Conservation (phyloP, 2,329 filamentous ascomycete species). For the Penicillium sp. region DNA sequence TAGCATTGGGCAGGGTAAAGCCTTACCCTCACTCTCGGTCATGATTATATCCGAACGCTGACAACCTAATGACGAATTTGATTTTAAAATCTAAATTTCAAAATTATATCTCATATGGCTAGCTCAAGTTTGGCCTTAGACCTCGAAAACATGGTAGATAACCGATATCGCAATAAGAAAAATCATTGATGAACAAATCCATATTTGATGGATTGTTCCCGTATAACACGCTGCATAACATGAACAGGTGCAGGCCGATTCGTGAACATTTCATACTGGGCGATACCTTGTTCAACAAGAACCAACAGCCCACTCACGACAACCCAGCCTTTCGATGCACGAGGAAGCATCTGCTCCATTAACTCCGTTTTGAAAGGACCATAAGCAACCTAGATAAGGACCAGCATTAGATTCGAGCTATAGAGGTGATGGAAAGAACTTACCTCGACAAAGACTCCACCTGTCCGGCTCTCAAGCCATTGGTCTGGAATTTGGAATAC, state of each 20-base stretch:
- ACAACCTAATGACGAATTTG: background rate
- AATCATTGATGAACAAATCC: constrained; percentile 9
- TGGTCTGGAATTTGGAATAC: constrained; percentile 14
- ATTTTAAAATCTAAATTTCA: background rate
- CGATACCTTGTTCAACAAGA: constrained; percentile 24
- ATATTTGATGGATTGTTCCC: constrained; percentile 12
- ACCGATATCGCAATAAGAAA: background rate
- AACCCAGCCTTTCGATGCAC: constrained; percentile 19
- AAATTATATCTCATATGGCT: no score
- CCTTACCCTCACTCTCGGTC: background rate
- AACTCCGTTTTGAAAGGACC: constrained; percentile 14
- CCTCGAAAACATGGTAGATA: background rate
- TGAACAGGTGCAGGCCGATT: constrained; percentile 22
- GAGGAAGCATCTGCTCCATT: constrained; percentile 13
- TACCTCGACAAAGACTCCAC: constrained; percentile 27
- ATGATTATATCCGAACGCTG: background rate
- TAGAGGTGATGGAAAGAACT: background rate
- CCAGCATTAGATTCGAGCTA: background rate
- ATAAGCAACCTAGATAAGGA: constrained; percentile 14
- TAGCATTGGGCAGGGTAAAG: background rate
- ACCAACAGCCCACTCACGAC: constrained; percentile 23
- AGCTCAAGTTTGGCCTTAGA: background rate
- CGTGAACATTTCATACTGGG: constrained; percentile 27
- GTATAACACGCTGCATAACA: constrained; percentile 21
- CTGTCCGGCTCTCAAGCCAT: constrained; percentile 24